These are phyloP conservation scores for Colletotrichum higginsianum DNA, from an alignment of 2,329 filamentous ascomycete species.

Conservation along the genomic window DNA sequence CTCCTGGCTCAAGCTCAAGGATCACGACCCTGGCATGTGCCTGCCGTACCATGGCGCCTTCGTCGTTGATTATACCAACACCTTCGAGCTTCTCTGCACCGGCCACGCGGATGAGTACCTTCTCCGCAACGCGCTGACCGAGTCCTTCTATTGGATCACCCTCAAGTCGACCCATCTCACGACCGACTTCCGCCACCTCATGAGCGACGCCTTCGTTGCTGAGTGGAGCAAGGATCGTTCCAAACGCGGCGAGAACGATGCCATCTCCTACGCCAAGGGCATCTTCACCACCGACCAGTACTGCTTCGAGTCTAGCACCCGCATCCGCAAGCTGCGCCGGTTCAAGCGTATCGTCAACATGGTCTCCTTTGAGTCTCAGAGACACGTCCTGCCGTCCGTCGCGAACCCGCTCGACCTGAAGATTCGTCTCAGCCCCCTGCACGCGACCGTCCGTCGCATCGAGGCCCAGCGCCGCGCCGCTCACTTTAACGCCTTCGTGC, in stretches of 20 bases:
- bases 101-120: slow-evolving; percentile 31
- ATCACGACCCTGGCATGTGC: slow-evolving; percentile 10
- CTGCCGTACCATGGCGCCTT: slow-evolving; percentile 14
- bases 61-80: slow-evolving; percentile 24
- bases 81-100: slow-evolving; percentile 17
- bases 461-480: not conserved
- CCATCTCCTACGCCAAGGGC: slow-evolving; percentile 10
- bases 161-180: not conserved
- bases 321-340: slow-evolving; percentile 23
- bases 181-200: slow-evolving; percentile 3
- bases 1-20: slow-evolving; percentile 17
- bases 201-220: slow-evolving; percentile 8
- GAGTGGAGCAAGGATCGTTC: slow-evolving; percentile 22
- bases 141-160: slow-evolving; percentile 35
- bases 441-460: not conserved
- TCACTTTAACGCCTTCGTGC: not conserved
- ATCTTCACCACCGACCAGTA: slow-evolving; percentile 30
- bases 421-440: slow-evolving; percentile 1
- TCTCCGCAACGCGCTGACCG: slow-evolving; percentile 27
- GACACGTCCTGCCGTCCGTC: slow-evolving; percentile 22
- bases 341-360: slow-evolving; percentile 30
- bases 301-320: slow-evolving; percentile 24
- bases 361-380: not conserved
- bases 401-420: not conserved
- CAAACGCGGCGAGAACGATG: not conserved